A percentile compares a stretch with the other conserved stretches of the same genome.
Evolutionary conservation across 495 filamentous ascomycete species (phyloP).

Genomic region (Xylaria scruposa): DNA sequence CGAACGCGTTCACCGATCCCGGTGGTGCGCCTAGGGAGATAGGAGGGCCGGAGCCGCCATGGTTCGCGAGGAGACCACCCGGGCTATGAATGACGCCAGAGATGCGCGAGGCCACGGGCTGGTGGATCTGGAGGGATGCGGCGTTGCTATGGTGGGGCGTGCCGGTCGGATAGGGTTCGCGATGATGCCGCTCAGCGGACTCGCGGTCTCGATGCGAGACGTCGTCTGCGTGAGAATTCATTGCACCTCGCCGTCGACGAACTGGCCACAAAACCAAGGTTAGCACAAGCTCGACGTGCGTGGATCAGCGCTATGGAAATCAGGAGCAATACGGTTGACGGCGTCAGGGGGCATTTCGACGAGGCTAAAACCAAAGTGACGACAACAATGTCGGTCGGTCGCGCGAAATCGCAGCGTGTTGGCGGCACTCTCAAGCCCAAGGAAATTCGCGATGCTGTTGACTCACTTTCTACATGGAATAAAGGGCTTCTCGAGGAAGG

Average conservation of each 20-base stretch:
- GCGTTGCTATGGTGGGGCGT: slow-evolving; percentile 81
- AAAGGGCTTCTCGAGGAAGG: neutral
- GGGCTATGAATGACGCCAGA: slow-evolving; percentile 84
- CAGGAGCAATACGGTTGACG: neutral
- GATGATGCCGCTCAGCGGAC: slow-evolving; percentile 70
- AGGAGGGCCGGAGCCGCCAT: slow-evolving; percentile 64
- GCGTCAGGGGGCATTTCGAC: neutral
- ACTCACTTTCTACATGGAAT: slow-evolving; percentile 42
- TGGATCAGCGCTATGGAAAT: neutral
- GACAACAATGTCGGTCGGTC: slow-evolving; percentile 12
- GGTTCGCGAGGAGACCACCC: slow-evolving; percentile 80
- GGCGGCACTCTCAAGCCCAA: neutral
- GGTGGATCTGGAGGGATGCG: slow-evolving; percentile 84
- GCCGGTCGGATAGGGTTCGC: slow-evolving; percentile 64
- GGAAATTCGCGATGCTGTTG: neutral
- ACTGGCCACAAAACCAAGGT: slow-evolving; percentile 20
- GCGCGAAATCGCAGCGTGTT: slow-evolving; percentile 7
- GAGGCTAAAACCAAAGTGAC: neutral
- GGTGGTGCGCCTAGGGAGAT: slow-evolving; percentile 69
- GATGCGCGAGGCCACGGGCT: slow-evolving; percentile 84
- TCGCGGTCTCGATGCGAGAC: slow-evolving; percentile 58
- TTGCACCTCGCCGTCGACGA: slow-evolving; percentile 27
- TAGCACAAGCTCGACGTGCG: neutral
- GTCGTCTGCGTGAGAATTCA: slow-evolving; percentile 43
- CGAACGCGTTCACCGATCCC: slow-evolving; percentile 71